phyloP scores from a whole-genome alignment of 345 rosid genomes.

The Corchorus olitorius region DNA sequence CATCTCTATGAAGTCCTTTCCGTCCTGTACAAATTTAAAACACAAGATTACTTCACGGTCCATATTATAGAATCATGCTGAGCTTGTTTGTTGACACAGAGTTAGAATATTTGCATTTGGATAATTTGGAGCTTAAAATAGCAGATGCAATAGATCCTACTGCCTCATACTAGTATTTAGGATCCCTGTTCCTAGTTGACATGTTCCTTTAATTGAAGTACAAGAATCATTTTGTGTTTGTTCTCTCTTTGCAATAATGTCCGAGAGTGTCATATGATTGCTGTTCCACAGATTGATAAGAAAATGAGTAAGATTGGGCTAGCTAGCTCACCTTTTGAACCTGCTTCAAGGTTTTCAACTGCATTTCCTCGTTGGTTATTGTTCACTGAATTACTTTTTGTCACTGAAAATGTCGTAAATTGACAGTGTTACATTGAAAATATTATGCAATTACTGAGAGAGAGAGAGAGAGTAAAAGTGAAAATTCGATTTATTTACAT shows the following conservation, averaged over 20 bases:
- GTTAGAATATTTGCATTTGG: background rate
- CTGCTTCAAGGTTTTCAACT: conserved; percentile 9
- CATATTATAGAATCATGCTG: background rate
- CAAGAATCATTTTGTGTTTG: background rate
- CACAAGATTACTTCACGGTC: background rate
- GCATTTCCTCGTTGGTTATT: background rate
- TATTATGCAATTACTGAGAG: too few relatives aligned
- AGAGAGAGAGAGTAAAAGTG: too few relatives aligned
- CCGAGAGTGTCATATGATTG: background rate
- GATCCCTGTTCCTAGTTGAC: background rate
- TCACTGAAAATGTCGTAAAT: conserved; percentile 5
- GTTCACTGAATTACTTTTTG: background rate
- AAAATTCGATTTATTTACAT: background rate
- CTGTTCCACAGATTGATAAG: background rate
- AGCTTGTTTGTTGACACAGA: background rate
- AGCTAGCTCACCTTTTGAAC: conserved; percentile 11
- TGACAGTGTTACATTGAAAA: background rate
- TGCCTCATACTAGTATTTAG: background rate
- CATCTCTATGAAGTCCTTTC: background rate
- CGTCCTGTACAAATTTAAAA: background rate
- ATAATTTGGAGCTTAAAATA: background rate
- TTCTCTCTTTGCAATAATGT: background rate
- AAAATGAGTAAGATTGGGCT: background rate
- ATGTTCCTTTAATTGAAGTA: background rate
- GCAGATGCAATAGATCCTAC: background rate